Conservation (phyloP, 176 grass and related monocot species). For the Carex pumila region DNA sequence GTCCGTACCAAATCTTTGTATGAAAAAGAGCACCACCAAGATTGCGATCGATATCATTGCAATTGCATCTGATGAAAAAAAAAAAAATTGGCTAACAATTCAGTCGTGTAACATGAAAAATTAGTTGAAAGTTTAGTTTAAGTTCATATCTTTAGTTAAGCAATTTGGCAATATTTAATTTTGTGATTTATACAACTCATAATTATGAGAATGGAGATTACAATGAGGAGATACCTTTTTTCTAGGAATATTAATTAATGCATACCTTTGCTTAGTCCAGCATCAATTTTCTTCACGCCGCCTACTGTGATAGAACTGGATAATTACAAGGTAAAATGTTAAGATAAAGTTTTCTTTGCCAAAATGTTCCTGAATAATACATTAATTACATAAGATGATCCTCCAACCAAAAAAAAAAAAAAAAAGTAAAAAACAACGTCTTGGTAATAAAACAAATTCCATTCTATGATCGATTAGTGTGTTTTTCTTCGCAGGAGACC, state of each 20-base stretch:
- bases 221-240: neutral
- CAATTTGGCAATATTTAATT: neutral
- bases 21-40: constrained; percentile 55
- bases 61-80: constrained; percentile 43
- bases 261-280: constrained; percentile 56
- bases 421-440: neutral
- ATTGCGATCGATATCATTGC: constrained; percentile 56
- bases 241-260: neutral
- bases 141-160: neutral
- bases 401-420: neutral
- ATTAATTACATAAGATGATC: neutral
- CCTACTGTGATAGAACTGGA: constrained; percentile 36
- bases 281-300: constrained; percentile 61
- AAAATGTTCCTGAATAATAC: neutral
- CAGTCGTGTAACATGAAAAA: neutral
- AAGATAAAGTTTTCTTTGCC: neutral
- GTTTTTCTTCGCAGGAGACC: neutral
- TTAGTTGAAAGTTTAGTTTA: neutral
- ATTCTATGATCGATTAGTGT: neutral
- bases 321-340: neutral
- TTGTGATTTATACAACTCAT: neutral
- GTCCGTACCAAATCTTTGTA: constrained; percentile 68
- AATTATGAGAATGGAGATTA: neutral
- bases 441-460: neutral
- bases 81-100: neutral